Conservation (phyloP, 2,329 filamentous ascomycete genomes). For the Fusarium continuum region DNA sequence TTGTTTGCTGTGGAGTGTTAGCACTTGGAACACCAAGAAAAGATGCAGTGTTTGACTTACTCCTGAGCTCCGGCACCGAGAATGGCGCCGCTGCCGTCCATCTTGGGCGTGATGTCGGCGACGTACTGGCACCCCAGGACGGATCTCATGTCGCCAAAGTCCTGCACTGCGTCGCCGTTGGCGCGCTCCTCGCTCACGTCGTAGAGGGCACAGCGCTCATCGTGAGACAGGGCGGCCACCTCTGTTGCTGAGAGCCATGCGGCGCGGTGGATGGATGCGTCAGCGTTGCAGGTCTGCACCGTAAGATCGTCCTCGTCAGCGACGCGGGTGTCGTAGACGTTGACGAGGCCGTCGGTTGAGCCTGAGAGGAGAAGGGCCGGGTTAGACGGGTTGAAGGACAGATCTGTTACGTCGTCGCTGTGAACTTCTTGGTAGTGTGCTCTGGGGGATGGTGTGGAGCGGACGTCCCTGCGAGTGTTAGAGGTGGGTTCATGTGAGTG, state of each 20-base stretch:
- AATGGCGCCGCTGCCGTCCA: constrained; percentile 66
- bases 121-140: constrained; percentile 78
- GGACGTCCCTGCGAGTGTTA: constrained; percentile 61
- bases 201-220: constrained; percentile 80
- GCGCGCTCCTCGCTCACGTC: constrained; percentile 71
- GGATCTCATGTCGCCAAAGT: constrained; percentile 75
- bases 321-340: constrained; percentile 76
- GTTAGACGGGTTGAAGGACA: constrained; percentile 66
- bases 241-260: constrained; percentile 72
- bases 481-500: background rate
- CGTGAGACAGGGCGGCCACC: constrained; percentile 78
- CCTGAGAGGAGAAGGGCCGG: constrained; percentile 74
- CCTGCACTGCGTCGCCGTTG: constrained; percentile 62
- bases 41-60: constrained; percentile 57
- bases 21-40: constrained; percentile 36
- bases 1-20: constrained; percentile 53
- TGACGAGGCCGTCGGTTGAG: constrained; percentile 82
- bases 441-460: constrained; percentile 56
- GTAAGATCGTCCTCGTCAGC: constrained; percentile 80
- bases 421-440: constrained; percentile 71
- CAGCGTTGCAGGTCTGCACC: constrained; percentile 81
- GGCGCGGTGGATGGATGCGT: constrained; percentile 77
- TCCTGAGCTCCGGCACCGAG: constrained; percentile 74
- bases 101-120: constrained; percentile 70
- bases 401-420: constrained; percentile 72